Evolutionary conservation across 2,329 filamentous ascomycete species (phyloP).

Genomic region (Capronia americana): DNA sequence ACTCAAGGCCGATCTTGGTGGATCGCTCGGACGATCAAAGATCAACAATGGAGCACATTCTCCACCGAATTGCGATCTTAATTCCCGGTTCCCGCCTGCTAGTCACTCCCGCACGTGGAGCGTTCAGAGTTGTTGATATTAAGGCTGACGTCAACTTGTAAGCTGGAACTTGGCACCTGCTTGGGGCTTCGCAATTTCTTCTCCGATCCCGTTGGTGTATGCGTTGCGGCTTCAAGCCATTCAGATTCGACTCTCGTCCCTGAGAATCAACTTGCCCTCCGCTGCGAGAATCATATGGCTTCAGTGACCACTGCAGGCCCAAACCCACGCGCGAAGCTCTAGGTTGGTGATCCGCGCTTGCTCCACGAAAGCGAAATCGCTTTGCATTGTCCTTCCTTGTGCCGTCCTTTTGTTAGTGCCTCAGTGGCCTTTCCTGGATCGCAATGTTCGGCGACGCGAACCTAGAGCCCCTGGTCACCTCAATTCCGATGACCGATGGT

Average conservation of each 20-base stretch:
- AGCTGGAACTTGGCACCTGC: background rate
- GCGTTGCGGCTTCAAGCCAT: background rate
- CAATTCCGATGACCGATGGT: background rate
- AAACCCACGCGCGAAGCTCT: background rate
- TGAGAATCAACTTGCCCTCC: background rate
- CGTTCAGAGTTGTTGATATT: background rate
- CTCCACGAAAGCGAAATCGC: background rate
- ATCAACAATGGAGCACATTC: conserved; percentile 2
- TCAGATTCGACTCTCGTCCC: background rate
- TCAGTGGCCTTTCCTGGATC: background rate
- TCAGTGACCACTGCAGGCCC: background rate
- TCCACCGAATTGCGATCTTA: background rate
- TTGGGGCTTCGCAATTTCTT: background rate
- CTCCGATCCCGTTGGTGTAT: background rate
- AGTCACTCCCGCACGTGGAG: conserved; percentile 6
- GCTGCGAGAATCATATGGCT: background rate
- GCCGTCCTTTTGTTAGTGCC: background rate
- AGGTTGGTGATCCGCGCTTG: background rate
- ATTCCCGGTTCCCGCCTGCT: background rate
- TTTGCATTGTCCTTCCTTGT: background rate
- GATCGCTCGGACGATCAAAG: background rate
- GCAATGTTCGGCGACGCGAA: background rate
- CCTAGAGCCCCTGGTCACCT: background rate
- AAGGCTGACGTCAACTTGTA: background rate
- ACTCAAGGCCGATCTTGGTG: background rate